Base-by-base conservation (phyloP, 495 filamentous ascomycete species). In the Diplogelasinospora grovesii region DNA sequence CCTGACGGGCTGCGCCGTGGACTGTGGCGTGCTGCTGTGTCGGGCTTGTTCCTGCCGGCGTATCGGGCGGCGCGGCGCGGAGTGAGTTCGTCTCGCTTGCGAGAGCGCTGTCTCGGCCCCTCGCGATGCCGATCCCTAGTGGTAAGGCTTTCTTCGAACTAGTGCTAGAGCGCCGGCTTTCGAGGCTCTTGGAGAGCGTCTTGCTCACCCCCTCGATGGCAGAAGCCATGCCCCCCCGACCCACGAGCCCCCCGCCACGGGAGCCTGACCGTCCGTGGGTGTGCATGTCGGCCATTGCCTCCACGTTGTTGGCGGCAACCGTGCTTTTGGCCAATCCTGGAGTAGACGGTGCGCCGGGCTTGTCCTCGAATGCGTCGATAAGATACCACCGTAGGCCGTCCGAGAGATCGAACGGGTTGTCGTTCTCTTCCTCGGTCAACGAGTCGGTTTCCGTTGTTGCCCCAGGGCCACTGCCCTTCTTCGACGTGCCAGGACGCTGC, bases 361-460 rank as follows among this genome's bases (percentile, higher is more conserved):
- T 96, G 58, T 97, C 92, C 54, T 99, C 92, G 2, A 74, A 72
- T 0, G 92, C 92, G 55, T 99, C 90, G 8, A 97, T 75, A 2
- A 97, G 75, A 54, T 95, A 97, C 92, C 92, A 99, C 21, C 90
- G 77, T 13, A 99, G 69, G 13, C 92, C 92, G 53, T 99, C 92
- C 0, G 89, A 95, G 11, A 99, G 74, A 48, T 95, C 89, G 52
- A 97, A 99, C 2, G 92, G 92, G 56, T 99, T 99, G 43, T 99
- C 92, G 45, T 98, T 89, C 29, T 92, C 87, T 19, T 71, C 69
- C n/a, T 81, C 69, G 26, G 59, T 61, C 5, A 60, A 27, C 5
- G 64, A 64, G 36, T 68, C 65, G 1, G 61, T 56, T 23, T 69
- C 66, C 11, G 48, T 45, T n/a, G n/a, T n/a, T n/a, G n/a, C n/a